Evolutionary conservation across 192 early-diverging fungal genomes (phyloP).

Genomic region (Coemansia umbellata): DNA sequence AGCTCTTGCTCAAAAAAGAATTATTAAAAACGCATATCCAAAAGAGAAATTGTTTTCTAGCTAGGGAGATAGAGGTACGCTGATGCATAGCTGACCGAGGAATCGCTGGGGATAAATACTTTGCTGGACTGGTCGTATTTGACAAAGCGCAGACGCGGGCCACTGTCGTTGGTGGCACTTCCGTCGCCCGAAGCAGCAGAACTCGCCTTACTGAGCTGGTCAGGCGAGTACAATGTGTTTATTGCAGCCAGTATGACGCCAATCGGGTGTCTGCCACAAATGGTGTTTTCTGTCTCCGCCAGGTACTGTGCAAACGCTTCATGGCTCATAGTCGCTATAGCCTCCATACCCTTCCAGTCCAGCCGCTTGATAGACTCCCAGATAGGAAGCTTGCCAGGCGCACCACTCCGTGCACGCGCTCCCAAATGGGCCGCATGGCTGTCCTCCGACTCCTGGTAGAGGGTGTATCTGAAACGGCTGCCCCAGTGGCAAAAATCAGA

Average conservation of each 20-base stretch:
- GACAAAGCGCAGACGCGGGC: slow-evolving; percentile 61
- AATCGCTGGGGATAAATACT: slow-evolving; percentile 54
- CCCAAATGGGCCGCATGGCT: background rate
- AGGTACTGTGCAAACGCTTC: slow-evolving; percentile 68
- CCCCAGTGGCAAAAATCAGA: slow-evolving; percentile 99
- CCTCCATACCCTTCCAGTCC: slow-evolving; percentile 78
- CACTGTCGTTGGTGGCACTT: background rate
- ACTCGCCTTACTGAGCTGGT: background rate
- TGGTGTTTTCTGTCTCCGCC: slow-evolving; percentile 78
- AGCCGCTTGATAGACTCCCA: slow-evolving; percentile 72
- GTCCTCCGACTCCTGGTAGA: slow-evolving; percentile 46
- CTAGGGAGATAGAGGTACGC: slow-evolving; percentile 41
- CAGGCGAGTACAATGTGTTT: slow-evolving; percentile 22
- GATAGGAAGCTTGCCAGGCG: slow-evolving; percentile 53
- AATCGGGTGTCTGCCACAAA: slow-evolving; percentile 93
- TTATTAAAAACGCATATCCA: no score
- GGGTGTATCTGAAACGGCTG: slow-evolving; percentile 77
- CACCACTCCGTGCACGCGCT: background rate
- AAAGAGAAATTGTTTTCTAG: no score
- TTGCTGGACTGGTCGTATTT: slow-evolving; percentile 83
- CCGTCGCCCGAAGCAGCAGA: background rate
- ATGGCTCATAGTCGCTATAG: slow-evolving; percentile 64
- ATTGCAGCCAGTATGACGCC: slow-evolving; percentile 73
- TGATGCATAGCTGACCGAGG: slow-evolving; percentile 78
- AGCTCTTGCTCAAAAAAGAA: no score